Conservation (phyloP, 805 yeast species). For the Kuraishia ogatae region DNA sequence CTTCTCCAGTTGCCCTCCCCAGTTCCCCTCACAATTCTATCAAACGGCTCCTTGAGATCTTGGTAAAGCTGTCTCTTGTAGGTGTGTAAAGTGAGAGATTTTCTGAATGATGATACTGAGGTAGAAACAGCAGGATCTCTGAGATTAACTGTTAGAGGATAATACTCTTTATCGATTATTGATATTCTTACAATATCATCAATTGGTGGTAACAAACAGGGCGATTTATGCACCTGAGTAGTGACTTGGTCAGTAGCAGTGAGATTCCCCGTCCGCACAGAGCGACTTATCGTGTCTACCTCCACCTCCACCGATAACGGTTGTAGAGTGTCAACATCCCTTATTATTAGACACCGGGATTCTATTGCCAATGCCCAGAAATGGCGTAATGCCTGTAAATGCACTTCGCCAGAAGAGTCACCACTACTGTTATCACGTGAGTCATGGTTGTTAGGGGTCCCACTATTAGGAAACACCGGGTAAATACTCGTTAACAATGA, state of each 20-base stretch:
- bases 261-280: neutral
- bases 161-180: slow-evolving; percentile 39
- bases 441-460: neutral
- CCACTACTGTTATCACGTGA: slow-evolving; percentile 1
- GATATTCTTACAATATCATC: slow-evolving; percentile 37
- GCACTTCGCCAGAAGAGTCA: slow-evolving; percentile 39
- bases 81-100: slow-evolving; percentile 40
- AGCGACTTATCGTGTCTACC: slow-evolving; percentile 15
- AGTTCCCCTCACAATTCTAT: slow-evolving; percentile 1
- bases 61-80: slow-evolving; percentile 36
- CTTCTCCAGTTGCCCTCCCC: no score
- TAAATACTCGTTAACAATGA: slow-evolving; percentile 65
- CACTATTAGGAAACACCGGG: slow-evolving; percentile 55
- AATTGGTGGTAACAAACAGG: slow-evolving; percentile 62
- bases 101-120: slow-evolving; percentile 24
- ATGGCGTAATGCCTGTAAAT: slow-evolving; percentile 78
- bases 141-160: slow-evolving; percentile 41
- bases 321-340: slow-evolving; percentile 55
- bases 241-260: neutral
- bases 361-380: slow-evolving; percentile 86
- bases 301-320: slow-evolving; percentile 41
- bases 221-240: slow-evolving; percentile 18
- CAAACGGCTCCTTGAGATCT: slow-evolving; percentile 11
- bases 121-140: slow-evolving; percentile 23
- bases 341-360: slow-evolving; percentile 68